Conservation (phyloP, 2,329 filamentous ascomycete species). For the Cercospora berteroae region DNA sequence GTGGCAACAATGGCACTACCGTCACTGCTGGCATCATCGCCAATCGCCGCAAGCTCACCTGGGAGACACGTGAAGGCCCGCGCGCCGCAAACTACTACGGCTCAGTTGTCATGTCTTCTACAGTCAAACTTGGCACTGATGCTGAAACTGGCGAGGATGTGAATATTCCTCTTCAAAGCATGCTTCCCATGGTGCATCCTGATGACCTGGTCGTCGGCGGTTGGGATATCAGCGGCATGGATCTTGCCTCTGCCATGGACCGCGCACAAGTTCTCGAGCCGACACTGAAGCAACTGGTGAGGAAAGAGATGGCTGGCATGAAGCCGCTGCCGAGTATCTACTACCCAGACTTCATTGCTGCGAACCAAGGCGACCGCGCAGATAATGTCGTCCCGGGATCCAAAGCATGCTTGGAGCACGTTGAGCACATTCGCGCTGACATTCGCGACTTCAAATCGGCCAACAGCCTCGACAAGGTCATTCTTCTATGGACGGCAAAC, state of each 20-base stretch:
- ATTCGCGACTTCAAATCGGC: constrained; percentile 89
- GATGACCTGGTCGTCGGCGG: constrained; percentile 93
- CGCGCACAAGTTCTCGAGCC: constrained; percentile 93
- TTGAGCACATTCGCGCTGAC: constrained; percentile 88
- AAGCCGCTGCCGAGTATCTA: constrained; percentile 91
- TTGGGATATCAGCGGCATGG: constrained; percentile 94
- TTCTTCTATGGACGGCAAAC: constrained; percentile 98
- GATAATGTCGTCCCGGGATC: constrained; percentile 83
- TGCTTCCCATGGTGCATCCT: constrained; percentile 86
- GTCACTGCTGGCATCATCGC: constrained; percentile 96
- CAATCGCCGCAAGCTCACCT: constrained; percentile 80
- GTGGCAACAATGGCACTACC: constrained; percentile 97
- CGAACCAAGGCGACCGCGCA: constrained; percentile 94
- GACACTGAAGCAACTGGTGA: constrained; percentile 82
- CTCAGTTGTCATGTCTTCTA: constrained; percentile 94
- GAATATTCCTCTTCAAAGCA: constrained; percentile 92
- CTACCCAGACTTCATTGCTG: constrained; percentile 98
- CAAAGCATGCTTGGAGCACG: constrained; percentile 82
- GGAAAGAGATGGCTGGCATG: constrained; percentile 89
- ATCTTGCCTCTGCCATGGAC: constrained; percentile 90
- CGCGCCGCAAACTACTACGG: constrained; percentile 95
- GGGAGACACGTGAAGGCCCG: constrained; percentile 90
- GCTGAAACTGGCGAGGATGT: constrained; percentile 80
- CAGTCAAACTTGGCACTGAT: constrained; percentile 92
- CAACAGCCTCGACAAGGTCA: constrained; percentile 87